Base-by-base conservation (phyloP, 2,329 filamentous ascomycete species). In the Zymoseptoria pseudotritici region DNA sequence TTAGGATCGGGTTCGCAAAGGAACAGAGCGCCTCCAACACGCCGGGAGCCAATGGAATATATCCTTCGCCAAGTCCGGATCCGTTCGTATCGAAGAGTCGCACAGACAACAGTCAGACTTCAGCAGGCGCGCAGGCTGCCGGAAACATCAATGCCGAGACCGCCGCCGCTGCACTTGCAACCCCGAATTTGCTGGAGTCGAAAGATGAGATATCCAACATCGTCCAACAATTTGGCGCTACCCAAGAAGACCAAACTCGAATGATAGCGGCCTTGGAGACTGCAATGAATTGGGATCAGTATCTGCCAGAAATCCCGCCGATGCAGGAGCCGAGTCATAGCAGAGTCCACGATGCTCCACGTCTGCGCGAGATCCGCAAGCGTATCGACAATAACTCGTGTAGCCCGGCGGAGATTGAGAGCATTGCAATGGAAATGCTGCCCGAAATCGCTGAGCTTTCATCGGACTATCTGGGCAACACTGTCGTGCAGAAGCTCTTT, bases 401-500 rank as follows among this genome's bases (percentile, higher is more conserved):
- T 73, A 88, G 89, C 1, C 84, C 89, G 62, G 81, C 87, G 19
- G 94, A 99, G 74, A 95, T 97, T 67, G 94, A 99, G 75, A 88
- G 86, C 65, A 95, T 94, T 64, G 94, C 94, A 50, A 82, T 90
- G 62, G 90, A 90, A 63, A 99, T 99, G 94, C 83, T 99, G 17
- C 91, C 93, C 9, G 94, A 99, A 74, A 94, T 99, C 72, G 91
- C 92, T 3, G 94, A 99, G 75, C 81, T 99, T 22, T 84, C 94
- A 2, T 96, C 93, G 0, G 94, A 99, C 75, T 99, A 99, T 70
- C 83, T 99, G 31, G 94, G 94, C 68, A 99, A 99, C 77, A 99
- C 94, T 0, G 94, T 99, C n/a, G 93, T 99, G 19, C 94, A 99
- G 78, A 99, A 99, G 77, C 80, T 99, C 53, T 99, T 99, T 71